Percentiles rank a stretch among this genome's conserved stretches.
Evolutionary conservation across 306 rosid genomes (phyloP).

Genomic region (Dalbergia cultrata): DNA sequence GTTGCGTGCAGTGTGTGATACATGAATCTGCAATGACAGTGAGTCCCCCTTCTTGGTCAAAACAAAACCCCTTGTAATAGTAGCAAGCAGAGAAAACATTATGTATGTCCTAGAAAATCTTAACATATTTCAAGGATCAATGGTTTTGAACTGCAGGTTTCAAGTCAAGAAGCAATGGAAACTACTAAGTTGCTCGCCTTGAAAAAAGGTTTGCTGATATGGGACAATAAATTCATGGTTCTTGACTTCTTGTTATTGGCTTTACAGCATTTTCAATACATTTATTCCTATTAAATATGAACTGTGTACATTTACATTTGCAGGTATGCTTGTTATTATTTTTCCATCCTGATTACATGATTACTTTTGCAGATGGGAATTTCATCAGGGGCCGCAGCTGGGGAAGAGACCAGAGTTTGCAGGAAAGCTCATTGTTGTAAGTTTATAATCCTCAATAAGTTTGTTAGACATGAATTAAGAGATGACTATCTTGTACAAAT

Average conservation of each 20-base stretch:
- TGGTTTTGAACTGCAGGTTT: slow-evolving; percentile 54
- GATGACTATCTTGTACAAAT: neutral
- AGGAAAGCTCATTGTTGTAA: slow-evolving; percentile 80
- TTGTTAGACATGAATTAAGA: slow-evolving; percentile 11
- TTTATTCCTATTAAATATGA: neutral
- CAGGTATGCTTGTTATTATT: neutral
- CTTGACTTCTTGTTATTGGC: neutral
- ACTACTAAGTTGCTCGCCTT: slow-evolving; percentile 72
- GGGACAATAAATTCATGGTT: neutral
- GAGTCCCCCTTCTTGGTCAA: neutral
- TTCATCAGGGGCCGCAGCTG: slow-evolving; percentile 90
- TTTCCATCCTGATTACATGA: neutral
- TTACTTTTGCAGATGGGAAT: slow-evolving; percentile 69
- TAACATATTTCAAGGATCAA: neutral
- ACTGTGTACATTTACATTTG: neutral
- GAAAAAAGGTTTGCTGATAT: slow-evolving; percentile 88
- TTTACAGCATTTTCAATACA: neutral
- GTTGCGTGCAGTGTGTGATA: neutral
- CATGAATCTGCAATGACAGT: slow-evolving; percentile 6
- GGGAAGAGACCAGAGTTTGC: slow-evolving; percentile 78
- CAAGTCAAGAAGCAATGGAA: slow-evolving; percentile 79
- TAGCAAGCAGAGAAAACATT: too few species aligned
- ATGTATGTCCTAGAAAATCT: too few species aligned
- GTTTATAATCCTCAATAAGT: slow-evolving; percentile 39
- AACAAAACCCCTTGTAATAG: too few species aligned